Percentiles rank a stretch among this genome's conserved stretches.
These are phyloP conservation scores for Apiospora rasikravindrae DNA, from an alignment of 2,329 filamentous ascomycete species.

Conservation along the genomic window DNA sequence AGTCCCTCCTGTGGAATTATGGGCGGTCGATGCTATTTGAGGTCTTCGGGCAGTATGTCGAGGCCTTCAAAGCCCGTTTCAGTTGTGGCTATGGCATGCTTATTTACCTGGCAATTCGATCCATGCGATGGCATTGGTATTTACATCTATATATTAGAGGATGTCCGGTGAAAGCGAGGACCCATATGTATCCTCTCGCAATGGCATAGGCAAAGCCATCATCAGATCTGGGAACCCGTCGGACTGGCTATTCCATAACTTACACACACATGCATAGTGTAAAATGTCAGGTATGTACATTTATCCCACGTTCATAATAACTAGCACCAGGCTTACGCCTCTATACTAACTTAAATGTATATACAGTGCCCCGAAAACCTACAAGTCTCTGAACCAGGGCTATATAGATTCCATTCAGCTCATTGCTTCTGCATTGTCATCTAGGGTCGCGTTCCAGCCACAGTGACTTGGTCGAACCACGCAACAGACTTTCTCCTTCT, in stretches of 20 bases:
- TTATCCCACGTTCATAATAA: too few species aligned
- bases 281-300: neutral
- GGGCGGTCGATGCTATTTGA: neutral
- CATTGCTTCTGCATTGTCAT: neutral
- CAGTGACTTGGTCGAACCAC: neutral
- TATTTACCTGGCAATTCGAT: neutral
- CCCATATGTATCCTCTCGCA: neutral
- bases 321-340: neutral
- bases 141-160: neutral
- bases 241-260: neutral
- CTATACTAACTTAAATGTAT: neutral
- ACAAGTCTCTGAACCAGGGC: neutral
- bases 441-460: neutral
- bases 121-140: neutral
- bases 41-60: neutral
- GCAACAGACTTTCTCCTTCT: neutral
- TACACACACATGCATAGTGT: neutral
- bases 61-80: neutral
- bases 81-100: neutral
- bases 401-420: too few species aligned
- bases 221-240: neutral
- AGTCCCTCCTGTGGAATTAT: neutral
- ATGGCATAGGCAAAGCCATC: neutral
- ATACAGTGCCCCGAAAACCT: neutral
- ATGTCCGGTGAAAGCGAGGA: neutral